Evolutionary conservation across 2,329 filamentous ascomycete species (phyloP).

Genomic region (Chaetomiaceae sp.): DNA sequence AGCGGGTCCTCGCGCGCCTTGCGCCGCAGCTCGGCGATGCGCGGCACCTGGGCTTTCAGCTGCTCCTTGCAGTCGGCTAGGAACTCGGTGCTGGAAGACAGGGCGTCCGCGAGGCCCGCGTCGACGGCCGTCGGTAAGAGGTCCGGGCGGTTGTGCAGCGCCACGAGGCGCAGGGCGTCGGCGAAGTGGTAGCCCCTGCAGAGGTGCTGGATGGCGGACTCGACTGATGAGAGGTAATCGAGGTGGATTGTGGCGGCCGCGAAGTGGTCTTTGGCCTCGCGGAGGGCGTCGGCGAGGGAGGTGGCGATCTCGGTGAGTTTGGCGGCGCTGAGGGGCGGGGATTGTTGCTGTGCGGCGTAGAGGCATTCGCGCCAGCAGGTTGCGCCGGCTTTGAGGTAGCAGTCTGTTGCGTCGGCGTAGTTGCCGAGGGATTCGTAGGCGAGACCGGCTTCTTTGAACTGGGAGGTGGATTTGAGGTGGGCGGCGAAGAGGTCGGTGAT

Average conservation of each 20-base stretch:
- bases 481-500: conserved; percentile 77
- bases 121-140: conserved; percentile 70
- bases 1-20: conserved; percentile 83
- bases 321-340: conserved; percentile 53
- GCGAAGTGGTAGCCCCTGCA: conserved; percentile 86
- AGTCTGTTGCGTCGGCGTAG: conserved; percentile 69
- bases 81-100: conserved; percentile 80
- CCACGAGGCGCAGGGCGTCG: conserved; percentile 77
- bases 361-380: conserved; percentile 86
- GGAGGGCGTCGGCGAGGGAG: conserved; percentile 70
- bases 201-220: conserved; percentile 66
- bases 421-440: conserved; percentile 83
- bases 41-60: conserved; percentile 76
- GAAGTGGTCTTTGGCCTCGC: conserved; percentile 78
- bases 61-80: conserved; percentile 90
- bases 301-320: conserved; percentile 66
- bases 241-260: conserved; percentile 74
- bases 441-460: conserved; percentile 81
- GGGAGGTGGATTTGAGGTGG: conserved; percentile 68
- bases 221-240: conserved; percentile 73
- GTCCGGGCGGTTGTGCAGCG: conserved; percentile 53
- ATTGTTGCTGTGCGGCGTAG: conserved; percentile 63
- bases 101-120: conserved; percentile 71
- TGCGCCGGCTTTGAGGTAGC: conserved; percentile 75
- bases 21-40: conserved; percentile 73